Conservation (phyloP, 2,329 filamentous ascomycete genomes). For the Neurospora sp. region DNA sequence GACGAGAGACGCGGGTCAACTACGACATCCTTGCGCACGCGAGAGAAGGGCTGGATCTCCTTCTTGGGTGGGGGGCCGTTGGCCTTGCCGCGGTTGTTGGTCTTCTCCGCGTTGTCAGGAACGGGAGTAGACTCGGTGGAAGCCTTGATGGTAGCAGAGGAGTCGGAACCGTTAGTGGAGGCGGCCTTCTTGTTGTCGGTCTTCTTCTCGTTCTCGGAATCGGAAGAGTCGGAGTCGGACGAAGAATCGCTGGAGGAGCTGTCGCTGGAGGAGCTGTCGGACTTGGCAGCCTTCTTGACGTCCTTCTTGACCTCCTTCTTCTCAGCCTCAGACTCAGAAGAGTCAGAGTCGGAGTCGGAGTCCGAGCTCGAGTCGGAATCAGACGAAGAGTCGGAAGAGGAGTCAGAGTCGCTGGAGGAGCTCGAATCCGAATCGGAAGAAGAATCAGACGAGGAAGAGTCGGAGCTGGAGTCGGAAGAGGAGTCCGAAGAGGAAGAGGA, state of each 20-base stretch:
- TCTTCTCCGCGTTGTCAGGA: conserved; percentile 33
- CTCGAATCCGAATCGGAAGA: conserved; percentile 23
- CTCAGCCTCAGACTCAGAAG: conserved; percentile 14
- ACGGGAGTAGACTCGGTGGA: conserved; percentile 37
- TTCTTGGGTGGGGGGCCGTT: conserved; percentile 34
- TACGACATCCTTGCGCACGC: conserved; percentile 57
- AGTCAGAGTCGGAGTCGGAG: conserved; percentile 23
- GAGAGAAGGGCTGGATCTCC: conserved; percentile 63
- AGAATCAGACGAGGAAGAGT: conserved; percentile 26
- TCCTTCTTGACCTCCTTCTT: conserved; percentile 1
- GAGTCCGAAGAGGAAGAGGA: conserved; percentile 14
- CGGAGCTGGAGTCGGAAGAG: conserved; percentile 18
- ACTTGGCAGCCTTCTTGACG: conserved; percentile 15
- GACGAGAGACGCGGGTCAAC: conserved; percentile 62
- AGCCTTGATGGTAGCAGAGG: conserved; percentile 38
- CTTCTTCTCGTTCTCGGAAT: conserved; percentile 6
- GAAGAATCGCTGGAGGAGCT: conserved; percentile 33
- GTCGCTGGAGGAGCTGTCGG: conserved; percentile 12
- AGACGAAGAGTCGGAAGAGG: conserved; percentile 26
- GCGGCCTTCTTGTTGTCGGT: conserved; percentile 16
- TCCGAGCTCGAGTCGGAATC: conserved; percentile 1
- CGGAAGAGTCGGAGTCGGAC: conserved; percentile 25
- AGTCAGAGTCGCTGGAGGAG: conserved; percentile 23
- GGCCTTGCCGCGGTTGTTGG: conserved; percentile 34
- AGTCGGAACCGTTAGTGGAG: conserved; percentile 25